Evolutionary conservation across 148 eudicot species (phyloP).

Genomic region (Camellia lanceoleosa): DNA sequence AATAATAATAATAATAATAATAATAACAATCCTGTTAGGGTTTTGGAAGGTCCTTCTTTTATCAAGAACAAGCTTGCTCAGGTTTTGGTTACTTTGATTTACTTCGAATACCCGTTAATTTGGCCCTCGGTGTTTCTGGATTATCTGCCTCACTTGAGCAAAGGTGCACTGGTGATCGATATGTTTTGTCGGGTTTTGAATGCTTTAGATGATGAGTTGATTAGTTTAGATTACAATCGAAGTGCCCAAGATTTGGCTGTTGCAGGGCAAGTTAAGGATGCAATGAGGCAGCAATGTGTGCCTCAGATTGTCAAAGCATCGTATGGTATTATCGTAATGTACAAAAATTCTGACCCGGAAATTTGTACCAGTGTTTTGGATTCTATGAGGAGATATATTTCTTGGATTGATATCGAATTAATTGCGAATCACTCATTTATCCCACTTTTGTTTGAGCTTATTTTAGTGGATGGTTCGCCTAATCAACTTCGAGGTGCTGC

Average conservation of each 20-base stretch:
- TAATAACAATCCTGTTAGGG: conserved; percentile 51
- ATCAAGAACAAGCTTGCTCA: conserved; percentile 95
- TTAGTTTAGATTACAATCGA: conserved; percentile 83
- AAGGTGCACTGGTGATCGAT: conserved; percentile 77
- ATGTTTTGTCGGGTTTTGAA: conserved; percentile 93
- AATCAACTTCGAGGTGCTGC: conserved; percentile 82
- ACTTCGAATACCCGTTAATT: conserved; percentile 67
- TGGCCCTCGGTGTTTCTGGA: conserved; percentile 83
- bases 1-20: conserved; percentile 38
- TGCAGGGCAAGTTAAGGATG: conserved; percentile 77
- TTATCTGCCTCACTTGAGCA: conserved; percentile 60
- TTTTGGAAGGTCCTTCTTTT: conserved; percentile 75
- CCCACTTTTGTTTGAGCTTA: conserved; percentile 66
- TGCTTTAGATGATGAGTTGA: conserved; percentile 86
- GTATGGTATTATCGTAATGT: conserved; percentile 71
- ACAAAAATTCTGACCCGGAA: conserved; percentile 70
- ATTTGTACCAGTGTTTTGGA: conserved; percentile 70
- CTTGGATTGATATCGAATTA: conserved; percentile 93
- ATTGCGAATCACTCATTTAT: conserved; percentile 68
- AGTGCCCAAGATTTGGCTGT: conserved; percentile 52
- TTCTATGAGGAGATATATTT: conserved; percentile 75
- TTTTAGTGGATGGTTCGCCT: conserved; percentile 56
- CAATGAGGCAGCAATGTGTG: conserved; percentile 95
- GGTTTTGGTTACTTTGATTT: conserved; percentile 73
- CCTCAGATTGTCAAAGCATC: conserved; percentile 67